phyloP scores from a whole-genome alignment of 768 basidiomycete species.

The Ramaria rubella region DNA sequence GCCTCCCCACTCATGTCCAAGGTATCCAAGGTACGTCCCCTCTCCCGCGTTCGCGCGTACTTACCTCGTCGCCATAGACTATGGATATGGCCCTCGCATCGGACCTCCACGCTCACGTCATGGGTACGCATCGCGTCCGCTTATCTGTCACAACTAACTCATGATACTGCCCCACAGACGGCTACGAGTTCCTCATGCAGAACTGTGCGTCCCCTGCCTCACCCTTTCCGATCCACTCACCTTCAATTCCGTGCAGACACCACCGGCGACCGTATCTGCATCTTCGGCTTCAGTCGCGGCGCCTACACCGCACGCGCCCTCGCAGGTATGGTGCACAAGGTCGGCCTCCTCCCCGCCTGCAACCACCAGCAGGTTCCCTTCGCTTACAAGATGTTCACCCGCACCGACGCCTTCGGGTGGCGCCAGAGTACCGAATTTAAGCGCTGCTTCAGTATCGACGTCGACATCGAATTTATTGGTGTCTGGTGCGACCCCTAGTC shows the following conservation, averaged over 20 bases:
- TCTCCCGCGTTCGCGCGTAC: too few species aligned
- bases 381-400: too few species aligned
- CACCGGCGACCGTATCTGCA: conserved; percentile 67
- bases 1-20: conserved; percentile 54
- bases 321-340: conserved; percentile 77
- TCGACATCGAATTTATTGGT: too few species aligned
- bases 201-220: conserved; percentile 41
- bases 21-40: conserved; percentile 46
- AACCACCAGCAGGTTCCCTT: conserved; percentile 77
- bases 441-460: too few species aligned
- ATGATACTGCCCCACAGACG: too few species aligned
- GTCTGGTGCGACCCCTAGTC: too few species aligned
- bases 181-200: conserved; percentile 76
- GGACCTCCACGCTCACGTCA: conserved; percentile 62
- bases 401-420: too few species aligned
- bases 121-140: conserved; percentile 38
- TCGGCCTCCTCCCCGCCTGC: conserved; percentile 53
- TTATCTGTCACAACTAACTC: too few species aligned
- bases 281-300: too few species aligned
- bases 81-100: conserved; percentile 55
- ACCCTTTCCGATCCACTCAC: neutral
- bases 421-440: too few species aligned
- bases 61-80: too few species aligned
- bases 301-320: conserved; percentile 64
- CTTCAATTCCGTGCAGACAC: too few species aligned